Percentiles rank a stretch among this genome's conserved stretches.
Evolutionary conservation across 176 grass and related monocot species (phyloP).

Genomic region (Avena atlantica): DNA sequence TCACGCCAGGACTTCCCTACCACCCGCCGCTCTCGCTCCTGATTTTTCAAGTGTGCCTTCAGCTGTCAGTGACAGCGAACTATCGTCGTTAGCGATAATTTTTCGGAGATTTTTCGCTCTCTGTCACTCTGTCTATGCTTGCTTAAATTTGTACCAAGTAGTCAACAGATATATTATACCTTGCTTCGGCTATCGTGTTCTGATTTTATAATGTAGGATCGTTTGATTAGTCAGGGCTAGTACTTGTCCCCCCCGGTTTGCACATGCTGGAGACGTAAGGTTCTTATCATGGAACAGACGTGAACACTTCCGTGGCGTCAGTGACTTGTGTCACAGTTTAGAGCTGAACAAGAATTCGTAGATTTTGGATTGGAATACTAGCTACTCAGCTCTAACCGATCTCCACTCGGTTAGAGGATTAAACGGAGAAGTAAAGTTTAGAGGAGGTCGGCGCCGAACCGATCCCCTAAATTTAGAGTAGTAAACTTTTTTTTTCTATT

Average conservation of each 20-base stretch:
- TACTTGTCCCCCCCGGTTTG: neutral
- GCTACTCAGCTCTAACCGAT: too few species aligned
- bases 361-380: too few species aligned
- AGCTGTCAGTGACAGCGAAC: neutral
- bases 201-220: neutral
- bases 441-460: too few species aligned
- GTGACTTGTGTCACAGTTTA: neutral
- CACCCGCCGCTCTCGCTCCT: too few species aligned
- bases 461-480: neutral
- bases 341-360: neutral
- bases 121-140: neutral
- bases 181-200: neutral
- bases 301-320: neutral
- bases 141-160: neutral
- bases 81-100: neutral
- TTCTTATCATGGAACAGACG: neutral
- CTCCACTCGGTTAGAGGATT: too few species aligned
- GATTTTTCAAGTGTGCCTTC: neutral
- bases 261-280: neutral
- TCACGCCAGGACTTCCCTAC: neutral
- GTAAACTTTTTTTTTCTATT: too few species aligned
- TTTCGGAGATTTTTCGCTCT: neutral
- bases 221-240: conserved; percentile 4
- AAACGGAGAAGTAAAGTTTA: too few species aligned
- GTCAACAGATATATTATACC: neutral